Evolutionary conservation across 495 filamentous ascomycete species (phyloP).

Genomic region (Parachaetomium inaequale): DNA sequence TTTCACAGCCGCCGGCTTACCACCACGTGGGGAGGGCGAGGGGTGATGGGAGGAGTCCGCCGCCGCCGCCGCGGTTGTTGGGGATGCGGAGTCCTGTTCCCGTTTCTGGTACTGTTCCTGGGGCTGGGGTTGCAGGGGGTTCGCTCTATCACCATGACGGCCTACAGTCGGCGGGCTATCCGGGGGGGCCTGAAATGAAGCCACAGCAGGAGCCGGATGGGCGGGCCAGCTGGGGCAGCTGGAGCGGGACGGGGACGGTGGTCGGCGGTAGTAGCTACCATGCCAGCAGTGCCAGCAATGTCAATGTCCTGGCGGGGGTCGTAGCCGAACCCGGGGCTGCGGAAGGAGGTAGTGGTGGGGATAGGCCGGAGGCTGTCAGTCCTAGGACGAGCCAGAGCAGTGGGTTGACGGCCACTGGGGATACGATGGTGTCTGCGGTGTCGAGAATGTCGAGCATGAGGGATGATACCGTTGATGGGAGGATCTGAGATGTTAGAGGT

Average conservation of each 20-base stretch:
- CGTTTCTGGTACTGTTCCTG: background rate
- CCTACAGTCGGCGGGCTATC: background rate
- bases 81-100: background rate
- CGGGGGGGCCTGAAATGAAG: too few relatives aligned
- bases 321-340: background rate
- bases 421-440: background rate
- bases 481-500: background rate
- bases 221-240: slow-evolving; percentile 27
- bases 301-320: background rate
- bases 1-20: background rate
- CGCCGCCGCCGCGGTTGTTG: background rate
- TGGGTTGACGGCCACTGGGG: slow-evolving; percentile 6
- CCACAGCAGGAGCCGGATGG: background rate
- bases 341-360: background rate
- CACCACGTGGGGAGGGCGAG: background rate
- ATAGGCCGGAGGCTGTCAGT: background rate
- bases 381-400: slow-evolving; percentile 3
- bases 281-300: too few relatives aligned
- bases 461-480: background rate
- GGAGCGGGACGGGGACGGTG: slow-evolving; percentile 17
- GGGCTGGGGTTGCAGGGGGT: background rate
- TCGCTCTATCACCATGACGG: background rate
- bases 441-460: slow-evolving; percentile 8
- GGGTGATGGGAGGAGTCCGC: background rate
- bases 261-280: background rate